Evolutionary conservation across 1,284 basidiomycete genomes (phyloP).

Genomic region (Cutaneotrichosporon cyanovorans): DNA sequence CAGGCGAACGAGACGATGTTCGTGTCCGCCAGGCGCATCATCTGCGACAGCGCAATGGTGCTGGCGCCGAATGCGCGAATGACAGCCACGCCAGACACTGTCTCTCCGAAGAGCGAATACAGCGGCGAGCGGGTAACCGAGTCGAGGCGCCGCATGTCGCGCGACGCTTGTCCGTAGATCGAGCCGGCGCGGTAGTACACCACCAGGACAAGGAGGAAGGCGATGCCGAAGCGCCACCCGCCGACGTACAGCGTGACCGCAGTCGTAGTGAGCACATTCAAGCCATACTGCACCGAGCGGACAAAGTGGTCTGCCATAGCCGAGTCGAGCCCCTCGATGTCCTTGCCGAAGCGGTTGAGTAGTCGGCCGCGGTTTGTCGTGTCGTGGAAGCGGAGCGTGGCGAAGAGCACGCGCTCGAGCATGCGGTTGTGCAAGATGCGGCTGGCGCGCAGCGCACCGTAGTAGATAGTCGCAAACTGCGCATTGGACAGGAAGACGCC

Average conservation of each 20-base stretch:
- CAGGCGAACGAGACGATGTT: conserved; percentile 72
- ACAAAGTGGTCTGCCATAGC: conserved; percentile 72
- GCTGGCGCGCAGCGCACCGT: conserved; percentile 63
- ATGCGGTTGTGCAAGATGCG: conserved; percentile 63
- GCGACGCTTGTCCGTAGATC: conserved; percentile 76
- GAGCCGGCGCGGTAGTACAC: conserved; percentile 52
- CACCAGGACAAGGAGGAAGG: conserved; percentile 54
- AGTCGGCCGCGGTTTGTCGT: conserved; percentile 79
- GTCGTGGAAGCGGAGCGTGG: conserved; percentile 88
- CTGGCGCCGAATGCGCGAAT: conserved; percentile 70
- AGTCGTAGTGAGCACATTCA: conserved; percentile 42
- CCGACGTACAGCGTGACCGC: conserved; percentile 70
- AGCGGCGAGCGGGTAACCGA: conserved; percentile 83
- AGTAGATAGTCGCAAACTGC: conserved; percentile 46
- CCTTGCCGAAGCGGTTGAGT: conserved; percentile 85
- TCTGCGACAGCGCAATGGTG: conserved; percentile 75
- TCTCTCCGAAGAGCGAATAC: conserved; percentile 86
- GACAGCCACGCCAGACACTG: conserved; percentile 72
- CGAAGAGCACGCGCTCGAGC: conserved; percentile 77
- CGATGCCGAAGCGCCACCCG: conserved; percentile 63
- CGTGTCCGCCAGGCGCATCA: conserved; percentile 76
- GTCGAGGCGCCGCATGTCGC: conserved; percentile 81
- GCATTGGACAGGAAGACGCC: conserved; percentile 36
- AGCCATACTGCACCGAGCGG: conserved; percentile 55
- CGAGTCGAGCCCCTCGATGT: conserved; percentile 87